Evolutionary conservation across 176 grass and related monocot species (phyloP).

Genomic region (Leersia perrieri): DNA sequence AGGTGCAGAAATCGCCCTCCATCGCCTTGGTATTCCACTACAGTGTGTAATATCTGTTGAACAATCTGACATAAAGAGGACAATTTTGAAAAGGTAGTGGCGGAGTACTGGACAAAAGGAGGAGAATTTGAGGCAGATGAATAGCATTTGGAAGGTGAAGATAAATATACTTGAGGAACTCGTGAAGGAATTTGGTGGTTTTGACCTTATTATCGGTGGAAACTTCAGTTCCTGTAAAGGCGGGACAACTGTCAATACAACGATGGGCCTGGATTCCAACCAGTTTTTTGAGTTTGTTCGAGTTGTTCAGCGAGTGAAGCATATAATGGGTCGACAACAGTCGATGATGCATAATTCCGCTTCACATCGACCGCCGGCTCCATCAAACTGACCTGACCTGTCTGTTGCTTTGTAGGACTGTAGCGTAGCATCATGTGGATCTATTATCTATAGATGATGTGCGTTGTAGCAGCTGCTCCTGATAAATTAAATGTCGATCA

Average conservation of each 20-base stretch:
- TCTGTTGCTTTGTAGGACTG: too few species aligned
- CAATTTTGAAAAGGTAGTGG: constrained; percentile 78
- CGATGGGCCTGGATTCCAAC: constrained; percentile 64
- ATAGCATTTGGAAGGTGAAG: constrained; percentile 49
- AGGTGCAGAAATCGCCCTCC: constrained; percentile 61
- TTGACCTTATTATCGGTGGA: constrained; percentile 70
- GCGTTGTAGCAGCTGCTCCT: not conserved
- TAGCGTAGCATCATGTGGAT: not conserved
- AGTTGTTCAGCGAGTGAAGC: constrained; percentile 59
- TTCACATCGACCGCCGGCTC: not conserved
- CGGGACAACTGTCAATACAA: constrained; percentile 41
- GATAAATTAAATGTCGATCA: not conserved
- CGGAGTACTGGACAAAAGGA: constrained; percentile 52
- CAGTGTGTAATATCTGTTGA: constrained; percentile 79
- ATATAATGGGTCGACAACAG: constrained; percentile 37
- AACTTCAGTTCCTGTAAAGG: constrained; percentile 37
- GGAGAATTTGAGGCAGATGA: constrained; percentile 53
- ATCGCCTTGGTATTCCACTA: constrained; percentile 67
- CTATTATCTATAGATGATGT: constrained; percentile 14
- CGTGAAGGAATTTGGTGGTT: constrained; percentile 57
- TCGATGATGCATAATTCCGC: constrained; percentile 3
- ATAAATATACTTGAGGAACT: constrained; percentile 43
- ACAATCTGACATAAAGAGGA: constrained; percentile 60
- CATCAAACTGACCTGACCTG: not conserved
- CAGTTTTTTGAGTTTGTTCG: constrained; percentile 67